These are phyloP conservation scores for Aspergillus oerlinghausenensis DNA, from an alignment of 2,329 filamentous ascomycete genomes.

Conservation along the genomic window DNA sequence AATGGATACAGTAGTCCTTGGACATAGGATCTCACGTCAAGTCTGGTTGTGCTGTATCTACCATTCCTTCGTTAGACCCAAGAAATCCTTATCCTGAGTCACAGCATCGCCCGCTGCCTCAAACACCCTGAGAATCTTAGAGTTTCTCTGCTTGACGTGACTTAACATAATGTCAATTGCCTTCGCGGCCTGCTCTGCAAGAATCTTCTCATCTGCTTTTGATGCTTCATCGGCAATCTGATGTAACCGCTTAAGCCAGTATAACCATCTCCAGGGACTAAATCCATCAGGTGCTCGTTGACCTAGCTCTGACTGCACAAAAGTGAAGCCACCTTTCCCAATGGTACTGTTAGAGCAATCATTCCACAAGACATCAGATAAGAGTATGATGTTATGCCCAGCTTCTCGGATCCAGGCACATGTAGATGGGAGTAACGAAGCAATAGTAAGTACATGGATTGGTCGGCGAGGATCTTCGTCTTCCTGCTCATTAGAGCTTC, in stretches of 20 bases:
- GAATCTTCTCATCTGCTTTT: constrained; percentile 11
- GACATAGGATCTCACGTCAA: background rate
- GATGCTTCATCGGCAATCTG: constrained; percentile 18
- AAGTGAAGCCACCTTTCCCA: constrained; percentile 12
- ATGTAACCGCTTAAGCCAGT: constrained; percentile 24
- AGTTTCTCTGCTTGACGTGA: constrained; percentile 12
- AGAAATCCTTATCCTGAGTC: background rate
- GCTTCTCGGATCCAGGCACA: constrained; percentile 16
- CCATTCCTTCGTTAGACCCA: background rate
- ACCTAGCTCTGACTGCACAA: constrained; percentile 20
- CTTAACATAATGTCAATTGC: constrained; percentile 18
- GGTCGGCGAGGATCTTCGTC: constrained; percentile 10
- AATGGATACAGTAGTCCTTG: background rate
- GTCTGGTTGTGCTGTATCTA: background rate
- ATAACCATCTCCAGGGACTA: constrained; percentile 23
- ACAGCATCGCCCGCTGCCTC: background rate
- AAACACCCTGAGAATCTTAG: constrained; percentile 11
- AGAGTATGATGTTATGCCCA: constrained; percentile 13
- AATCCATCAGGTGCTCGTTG: constrained; percentile 19
- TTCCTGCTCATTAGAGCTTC: constrained; percentile 11
- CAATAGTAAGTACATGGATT: constrained; percentile 9
- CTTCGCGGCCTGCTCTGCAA: constrained; percentile 17
- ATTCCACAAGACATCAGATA: constrained; percentile 19
- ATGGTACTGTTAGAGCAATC: constrained; percentile 15
- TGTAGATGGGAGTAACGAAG: constrained; percentile 13